A percentile compares a stretch with the other conserved stretches of the same genome.
These are phyloP conservation scores for Tulasnella sp. DNA, from an alignment of 768 basidiomycete genomes.

Conservation along the genomic window DNA sequence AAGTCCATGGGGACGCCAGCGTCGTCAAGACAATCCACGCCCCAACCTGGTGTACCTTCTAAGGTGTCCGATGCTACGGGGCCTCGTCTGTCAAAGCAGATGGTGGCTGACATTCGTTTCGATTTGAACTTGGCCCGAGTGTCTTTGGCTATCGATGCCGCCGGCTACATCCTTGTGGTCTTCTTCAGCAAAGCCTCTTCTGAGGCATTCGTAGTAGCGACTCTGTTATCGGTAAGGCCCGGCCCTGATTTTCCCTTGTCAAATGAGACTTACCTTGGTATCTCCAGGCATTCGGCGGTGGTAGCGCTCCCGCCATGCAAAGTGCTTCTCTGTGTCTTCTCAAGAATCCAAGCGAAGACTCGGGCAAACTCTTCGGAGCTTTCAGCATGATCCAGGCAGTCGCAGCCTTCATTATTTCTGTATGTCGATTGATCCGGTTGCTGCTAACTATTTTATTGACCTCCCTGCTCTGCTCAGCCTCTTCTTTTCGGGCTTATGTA, in stretches of 20 bases:
- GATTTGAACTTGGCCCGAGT: conserved; percentile 26
- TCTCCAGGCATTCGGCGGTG: conserved; percentile 21
- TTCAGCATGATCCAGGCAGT: conserved; percentile 25
- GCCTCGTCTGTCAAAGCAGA: not conserved
- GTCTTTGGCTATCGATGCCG: conserved; percentile 21
- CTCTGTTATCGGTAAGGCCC: conserved; percentile 2
- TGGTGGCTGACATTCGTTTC: conserved; percentile 18
- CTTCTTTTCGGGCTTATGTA: conserved; percentile 26
- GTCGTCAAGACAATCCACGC: not conserved
- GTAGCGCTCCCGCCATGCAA: conserved; percentile 24
- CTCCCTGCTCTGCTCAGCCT: conserved; percentile 3
- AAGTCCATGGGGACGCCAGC: not conserved
- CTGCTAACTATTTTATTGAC: not conserved
- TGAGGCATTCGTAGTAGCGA: not conserved
- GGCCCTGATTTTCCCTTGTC: not conserved
- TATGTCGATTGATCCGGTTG: not conserved
- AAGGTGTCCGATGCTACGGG: not conserved
- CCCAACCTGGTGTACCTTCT: not conserved
- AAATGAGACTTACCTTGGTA: not conserved
- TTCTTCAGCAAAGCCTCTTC: not conserved
- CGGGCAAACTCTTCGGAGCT: conserved; percentile 30
- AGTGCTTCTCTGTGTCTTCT: conserved; percentile 23
- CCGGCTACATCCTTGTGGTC: conserved; percentile 3
- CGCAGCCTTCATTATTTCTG: conserved; percentile 8
- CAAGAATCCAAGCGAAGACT: conserved; percentile 18